A percentile compares a stretch with the other conserved stretches of the same genome.
Conservation (phyloP, 805 yeast genomes). For the Wickerhamiella spandovensis region DNA sequence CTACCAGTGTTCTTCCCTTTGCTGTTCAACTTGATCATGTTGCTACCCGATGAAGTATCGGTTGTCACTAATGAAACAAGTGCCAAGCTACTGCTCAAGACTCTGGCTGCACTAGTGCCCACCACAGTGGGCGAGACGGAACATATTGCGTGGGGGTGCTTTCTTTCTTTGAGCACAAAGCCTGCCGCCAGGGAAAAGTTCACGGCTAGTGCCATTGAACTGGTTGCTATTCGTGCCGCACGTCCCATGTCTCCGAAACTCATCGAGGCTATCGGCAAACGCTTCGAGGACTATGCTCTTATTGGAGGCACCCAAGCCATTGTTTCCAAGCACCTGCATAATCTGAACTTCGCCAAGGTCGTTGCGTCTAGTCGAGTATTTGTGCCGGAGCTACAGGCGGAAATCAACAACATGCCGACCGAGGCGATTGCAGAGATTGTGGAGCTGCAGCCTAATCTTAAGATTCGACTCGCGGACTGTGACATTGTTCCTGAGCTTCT, state of each 20-base stretch:
- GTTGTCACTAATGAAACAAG: background rate
- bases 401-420: background rate
- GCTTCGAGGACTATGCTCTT: background rate
- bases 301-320: background rate
- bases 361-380: constrained; percentile 1
- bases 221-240: background rate
- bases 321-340: background rate
- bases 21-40: constrained; percentile 10
- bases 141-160: constrained; percentile 19
- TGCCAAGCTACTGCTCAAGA: constrained; percentile 6
- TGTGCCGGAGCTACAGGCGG: background rate
- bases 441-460: background rate
- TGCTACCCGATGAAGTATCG: background rate
- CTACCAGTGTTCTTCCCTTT: constrained; percentile 16
- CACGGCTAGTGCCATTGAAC: background rate
- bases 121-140: constrained; percentile 8
- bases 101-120: constrained; percentile 9
- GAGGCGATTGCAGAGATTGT: constrained; percentile 2
- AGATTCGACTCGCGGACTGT: background rate
- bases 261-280: background rate
- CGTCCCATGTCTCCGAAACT: background rate
- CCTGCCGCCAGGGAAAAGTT: background rate
- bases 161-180: constrained; percentile 8
- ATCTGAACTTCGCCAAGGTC: background rate
- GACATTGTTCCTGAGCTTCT: constrained; percentile 2